These are phyloP conservation scores for Yamadazyma akitaensis DNA, from an alignment of 805 yeast species.

Conservation along the genomic window DNA sequence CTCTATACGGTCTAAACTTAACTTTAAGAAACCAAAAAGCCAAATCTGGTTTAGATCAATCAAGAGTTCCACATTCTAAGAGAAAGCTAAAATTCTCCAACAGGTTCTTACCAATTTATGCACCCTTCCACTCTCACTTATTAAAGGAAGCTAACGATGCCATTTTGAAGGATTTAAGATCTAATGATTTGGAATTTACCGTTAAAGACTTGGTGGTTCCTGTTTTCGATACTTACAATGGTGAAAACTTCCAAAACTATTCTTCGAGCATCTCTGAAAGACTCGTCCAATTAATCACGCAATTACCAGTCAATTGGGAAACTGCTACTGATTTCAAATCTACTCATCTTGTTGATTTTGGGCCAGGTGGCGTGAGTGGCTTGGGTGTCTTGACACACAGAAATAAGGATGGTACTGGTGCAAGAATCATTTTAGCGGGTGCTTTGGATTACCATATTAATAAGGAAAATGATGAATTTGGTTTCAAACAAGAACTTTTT, in stretches of 20 bases:
- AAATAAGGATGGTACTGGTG: constrained; percentile 98
- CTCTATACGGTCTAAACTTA: constrained; percentile 91
- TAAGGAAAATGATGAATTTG: constrained; percentile 76
- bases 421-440: constrained; percentile 91
- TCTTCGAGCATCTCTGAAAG: constrained; percentile 55
- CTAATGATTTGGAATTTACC: constrained; percentile 55
- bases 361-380: constrained; percentile 98
- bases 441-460: constrained; percentile 55
- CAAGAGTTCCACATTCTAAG: constrained; percentile 89
- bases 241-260: constrained; percentile 65
- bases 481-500: constrained; percentile 93
- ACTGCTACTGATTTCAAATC: constrained; percentile 73
- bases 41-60: constrained; percentile 89
- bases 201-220: constrained; percentile 67
- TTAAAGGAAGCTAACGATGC: constrained; percentile 66
- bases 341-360: constrained; percentile 92
- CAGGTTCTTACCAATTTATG: constrained; percentile 90
- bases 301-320: constrained; percentile 95
- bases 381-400: constrained; percentile 94
- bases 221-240: constrained; percentile 86
- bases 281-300: constrained; percentile 78
- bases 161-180: constrained; percentile 61
- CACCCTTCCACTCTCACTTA: constrained; percentile 95
- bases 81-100: constrained; percentile 91
- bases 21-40: constrained; percentile 93